Conservation (phyloP, 768 basidiomycete genomes). For the Leccinum incarnatum region DNA sequence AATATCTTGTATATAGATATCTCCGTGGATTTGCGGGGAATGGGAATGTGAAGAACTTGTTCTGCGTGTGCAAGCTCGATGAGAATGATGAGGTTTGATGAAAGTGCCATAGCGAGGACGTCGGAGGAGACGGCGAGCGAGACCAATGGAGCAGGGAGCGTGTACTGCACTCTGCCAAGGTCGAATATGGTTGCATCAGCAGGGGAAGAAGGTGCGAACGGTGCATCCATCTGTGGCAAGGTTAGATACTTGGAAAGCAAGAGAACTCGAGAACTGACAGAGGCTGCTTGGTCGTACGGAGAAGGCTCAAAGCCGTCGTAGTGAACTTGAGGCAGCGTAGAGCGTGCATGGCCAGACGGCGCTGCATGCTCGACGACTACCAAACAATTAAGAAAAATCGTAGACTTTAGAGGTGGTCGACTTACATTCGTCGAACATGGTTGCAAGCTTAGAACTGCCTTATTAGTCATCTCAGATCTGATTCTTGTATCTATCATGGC, state of each 20-base stretch:
- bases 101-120: conserved; percentile 79
- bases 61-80: conserved; percentile 89
- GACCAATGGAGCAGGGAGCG: conserved; percentile 79
- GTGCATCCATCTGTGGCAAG: conserved; percentile 30
- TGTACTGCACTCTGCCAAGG: conserved; percentile 85
- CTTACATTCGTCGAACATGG: conserved; percentile 72
- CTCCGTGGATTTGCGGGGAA: conserved; percentile 72
- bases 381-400: not conserved
- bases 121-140: conserved; percentile 85
- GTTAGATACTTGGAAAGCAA: conserved; percentile 6
- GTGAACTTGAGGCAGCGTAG: conserved; percentile 56
- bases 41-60: conserved; percentile 77
- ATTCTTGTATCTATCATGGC: conserved; percentile 20
- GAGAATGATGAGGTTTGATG: conserved; percentile 74
- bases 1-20: conserved; percentile 81
- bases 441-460: conserved; percentile 8
- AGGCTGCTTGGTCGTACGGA: conserved; percentile 44
- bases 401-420: not conserved
- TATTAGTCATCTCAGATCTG: not conserved
- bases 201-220: conserved; percentile 30
- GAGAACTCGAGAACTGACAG: conserved; percentile 8
- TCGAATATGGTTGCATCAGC: conserved; percentile 66
- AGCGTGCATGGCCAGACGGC: conserved; percentile 40
- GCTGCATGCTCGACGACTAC: conserved; percentile 86
- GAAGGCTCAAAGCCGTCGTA: conserved; percentile 90